Evolutionary conservation across 306 rosid species (phyloP), one percentile per base, ranked within the genome.

Genomic region (Trifolium pratense): DNA sequence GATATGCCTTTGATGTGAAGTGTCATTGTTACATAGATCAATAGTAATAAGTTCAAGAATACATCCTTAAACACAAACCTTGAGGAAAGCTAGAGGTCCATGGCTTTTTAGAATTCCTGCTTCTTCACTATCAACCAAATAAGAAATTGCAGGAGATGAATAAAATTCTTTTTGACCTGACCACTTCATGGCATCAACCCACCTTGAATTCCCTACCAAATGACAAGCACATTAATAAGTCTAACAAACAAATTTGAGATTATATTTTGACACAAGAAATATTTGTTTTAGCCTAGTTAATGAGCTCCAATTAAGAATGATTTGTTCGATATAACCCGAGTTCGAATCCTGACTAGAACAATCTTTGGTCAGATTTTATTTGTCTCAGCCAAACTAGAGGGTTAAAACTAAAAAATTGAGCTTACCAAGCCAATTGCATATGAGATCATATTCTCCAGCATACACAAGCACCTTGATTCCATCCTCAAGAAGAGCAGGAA

Each of bases 371-470:
- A 3, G 5, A 40, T 13, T 40, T 40, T 40, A 40, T 13, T 40
- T 40, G 10, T 13, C 10, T 40, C 13, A 3, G 15, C 46, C 5
- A 40, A 11, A 20, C 29, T 15, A 9, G 3, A 3, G 46, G 31
- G 2, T 21, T 53, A 53, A 53, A 6, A 20, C 7, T 26, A 4
- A 18, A 20, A 20, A 20, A 43, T n/a, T 5, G 18, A 68, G 40
- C 86, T 85, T 84, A 91, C 99, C 97, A 1, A 94, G 96, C 99
- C 99, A 94, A 69, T 94, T 94, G 91, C 99, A 94, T 14, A 88
- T 88, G 32, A 91, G 95, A 79, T 94, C 99, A 13, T 89, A 83
- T 82, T 94, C 98, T 34, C 97, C 97, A 5, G 95, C 98, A 79
- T 94, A 94, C n/a, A 91, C 83, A 57, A 94, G 91, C 81, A 94